Evolutionary conservation across 169 alveolate species (phyloP), one percentile per base, ranked within the genome.

Genomic region (Toxoplasma gondii): DNA sequence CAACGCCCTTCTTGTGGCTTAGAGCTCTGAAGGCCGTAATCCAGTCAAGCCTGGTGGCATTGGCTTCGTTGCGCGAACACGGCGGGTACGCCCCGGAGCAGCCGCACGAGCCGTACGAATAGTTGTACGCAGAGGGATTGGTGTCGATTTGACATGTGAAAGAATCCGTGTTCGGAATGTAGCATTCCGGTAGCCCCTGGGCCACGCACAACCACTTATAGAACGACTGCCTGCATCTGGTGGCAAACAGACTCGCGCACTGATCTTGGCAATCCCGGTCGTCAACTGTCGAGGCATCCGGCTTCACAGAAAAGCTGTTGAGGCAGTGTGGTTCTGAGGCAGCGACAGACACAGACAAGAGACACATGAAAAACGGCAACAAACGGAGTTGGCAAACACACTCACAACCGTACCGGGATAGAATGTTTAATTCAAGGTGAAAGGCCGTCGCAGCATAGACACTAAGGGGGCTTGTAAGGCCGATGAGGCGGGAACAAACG

Each of bases 151-250:
- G 54, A 27, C 90, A 82, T 34, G 90, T 82, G n/a, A 82, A 16
- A 10, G 38, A 36, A 16, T 82, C 90, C 22, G 67, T 36, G 90
- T 82, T 82, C 4, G 90, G 90, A 17, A 41, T 45, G 27, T 27
- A 27, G 90, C 90, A 82, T 19, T 24, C 12, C 17, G 90, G 67
- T 10, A 82, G 17, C 5, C 69, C 90, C 24, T 24, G 4, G 31
- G 90, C 90, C 38, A 82, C 90, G 67, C 90, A 82, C 39, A 43
- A 10, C 90, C 90, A 82, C 69, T 16, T 39, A n/a, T 41, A 41
- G 9, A 17, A 2, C 19, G 54, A 70, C 31, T 17, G 19, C 19
- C 34, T 41, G 17, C 90, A 82, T 10, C 41, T 19, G 5, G 34
- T 0, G 12, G 31, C 67, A 1, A 43, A 27, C 41, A 43, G n/a